Base-by-base conservation (phyloP, 129 eudicot species). In the Helichrysum umbraculigerum region DNA sequence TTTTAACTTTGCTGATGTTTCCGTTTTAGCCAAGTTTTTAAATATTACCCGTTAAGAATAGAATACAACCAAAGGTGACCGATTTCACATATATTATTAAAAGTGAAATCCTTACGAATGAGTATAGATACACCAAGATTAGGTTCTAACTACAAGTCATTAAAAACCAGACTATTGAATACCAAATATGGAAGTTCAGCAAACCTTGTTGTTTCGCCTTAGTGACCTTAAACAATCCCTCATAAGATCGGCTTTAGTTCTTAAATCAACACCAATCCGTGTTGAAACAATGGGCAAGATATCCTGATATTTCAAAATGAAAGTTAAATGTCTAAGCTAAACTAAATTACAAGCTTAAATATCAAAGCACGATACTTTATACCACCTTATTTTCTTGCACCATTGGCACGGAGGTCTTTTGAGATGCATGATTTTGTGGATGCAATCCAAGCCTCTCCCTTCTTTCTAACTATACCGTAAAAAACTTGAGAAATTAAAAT, bases 151-250 rank as follows among this genome's bases (percentile, higher is more conserved):
- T 25, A 25, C 54, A 17, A 3, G 6, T 47, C 17, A 47, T 30
- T 11, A 9, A 61, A 61, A n/a, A 21, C 35, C n/a, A 30, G 11
- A 61, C 2, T 61, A 35, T 22, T 33, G 17, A 60, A 12, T 29
- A 15, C 39, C 15, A 0, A 10, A 39, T 35, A 17, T 4, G 14
- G 21, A 57, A 67, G 22, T 10, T 33, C 68, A 22, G 29, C 14
- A 5, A 77, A 93, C 98, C 92, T 81, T 85, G 82, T 87, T 86
- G 66, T 74, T 84, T 71, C 76, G 88, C 81, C 83, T 88, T 25
- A 93, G 87, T 29, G 92, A 87, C 86, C 97, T 86, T 69, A 93
- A 83, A 76, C 96, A 93, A 37, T 90, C 90, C 75, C 92, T 82
- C 88, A 90, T 80, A 42, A 75, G 86, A 68, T 93, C 91, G 30